Evolutionary conservation across 2,329 filamentous ascomycete genomes (phyloP).

Genomic region (Colletotrichum gloeosporioides): DNA sequence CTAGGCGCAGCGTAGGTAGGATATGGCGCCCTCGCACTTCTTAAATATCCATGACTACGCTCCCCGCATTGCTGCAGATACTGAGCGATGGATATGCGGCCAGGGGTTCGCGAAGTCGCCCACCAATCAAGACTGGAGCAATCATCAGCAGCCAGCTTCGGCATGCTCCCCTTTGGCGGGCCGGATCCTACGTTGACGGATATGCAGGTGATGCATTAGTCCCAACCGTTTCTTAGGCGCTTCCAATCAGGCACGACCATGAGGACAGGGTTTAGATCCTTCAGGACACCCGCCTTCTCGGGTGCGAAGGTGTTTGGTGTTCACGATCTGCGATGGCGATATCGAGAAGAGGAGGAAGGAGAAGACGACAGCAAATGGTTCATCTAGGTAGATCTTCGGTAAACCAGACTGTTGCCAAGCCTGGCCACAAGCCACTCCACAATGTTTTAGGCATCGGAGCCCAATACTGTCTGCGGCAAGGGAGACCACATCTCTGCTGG

Average conservation of each 20-base stretch:
- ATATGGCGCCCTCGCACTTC: not conserved
- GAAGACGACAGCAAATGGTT: not conserved
- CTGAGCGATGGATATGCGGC: not conserved
- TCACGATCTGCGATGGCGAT: not conserved
- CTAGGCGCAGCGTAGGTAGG: not conserved
- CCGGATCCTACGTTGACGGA: not conserved
- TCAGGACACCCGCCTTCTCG: not conserved
- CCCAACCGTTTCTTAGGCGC: not conserved
- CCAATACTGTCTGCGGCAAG: not conserved
- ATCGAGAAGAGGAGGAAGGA: not conserved
- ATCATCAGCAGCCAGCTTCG: not conserved
- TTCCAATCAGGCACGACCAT: not conserved
- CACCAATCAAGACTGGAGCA: not conserved
- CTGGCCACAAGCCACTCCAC: accelerated
- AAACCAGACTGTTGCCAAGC: accelerated
- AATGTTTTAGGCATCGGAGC: not conserved
- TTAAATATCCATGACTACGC: not conserved
- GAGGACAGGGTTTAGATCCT: not conserved
- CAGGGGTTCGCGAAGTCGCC: not conserved
- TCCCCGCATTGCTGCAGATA: too few relatives aligned
- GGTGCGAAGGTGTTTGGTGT: not conserved
- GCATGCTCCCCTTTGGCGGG: not conserved
- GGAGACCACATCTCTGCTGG: not conserved
- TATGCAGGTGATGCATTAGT: not conserved
- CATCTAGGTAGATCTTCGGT: not conserved